Conservation (phyloP, 2,329 filamentous ascomycete genomes). For the Claviceps spartinae region DNA sequence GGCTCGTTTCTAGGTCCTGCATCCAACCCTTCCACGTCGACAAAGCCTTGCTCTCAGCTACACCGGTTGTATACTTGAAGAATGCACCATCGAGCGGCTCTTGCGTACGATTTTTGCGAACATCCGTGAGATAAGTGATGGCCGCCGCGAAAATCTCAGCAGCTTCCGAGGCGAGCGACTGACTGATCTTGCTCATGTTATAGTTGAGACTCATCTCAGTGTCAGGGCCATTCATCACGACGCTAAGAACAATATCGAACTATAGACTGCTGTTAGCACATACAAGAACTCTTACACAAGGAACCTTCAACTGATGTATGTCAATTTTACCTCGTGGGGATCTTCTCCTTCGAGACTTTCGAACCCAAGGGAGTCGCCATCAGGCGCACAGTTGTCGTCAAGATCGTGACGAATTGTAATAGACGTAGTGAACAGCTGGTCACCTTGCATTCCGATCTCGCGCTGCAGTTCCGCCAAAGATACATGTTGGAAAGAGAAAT, state of each 20-base stretch:
- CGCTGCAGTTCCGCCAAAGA: constrained; percentile 3
- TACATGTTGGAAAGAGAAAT: constrained; percentile 1
- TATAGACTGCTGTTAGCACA: not conserved
- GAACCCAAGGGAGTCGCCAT: not conserved
- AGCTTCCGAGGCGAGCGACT: not conserved
- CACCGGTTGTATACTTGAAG: not conserved
- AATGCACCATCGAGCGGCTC: not conserved
- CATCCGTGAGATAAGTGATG: not conserved
- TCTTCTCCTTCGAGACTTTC: not conserved
- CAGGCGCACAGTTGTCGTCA: not conserved
- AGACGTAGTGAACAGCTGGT: constrained; percentile 2
- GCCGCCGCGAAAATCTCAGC: not conserved
- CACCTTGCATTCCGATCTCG: not conserved
- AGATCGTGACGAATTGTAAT: constrained; percentile 1
- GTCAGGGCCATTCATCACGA: not conserved
- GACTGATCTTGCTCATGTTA: not conserved
- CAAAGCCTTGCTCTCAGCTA: not conserved
- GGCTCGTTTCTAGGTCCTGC: too few species aligned
- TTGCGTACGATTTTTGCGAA: not conserved
- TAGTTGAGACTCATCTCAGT: not conserved
- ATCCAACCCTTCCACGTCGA: too few species aligned
- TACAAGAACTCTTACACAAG: not conserved
- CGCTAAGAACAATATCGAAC: constrained; percentile 2
- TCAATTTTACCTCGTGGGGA: not conserved
- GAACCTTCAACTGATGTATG: too few species aligned